Conservation (phyloP, 176 grass and related monocot species). For the Otatea glauca region DNA sequence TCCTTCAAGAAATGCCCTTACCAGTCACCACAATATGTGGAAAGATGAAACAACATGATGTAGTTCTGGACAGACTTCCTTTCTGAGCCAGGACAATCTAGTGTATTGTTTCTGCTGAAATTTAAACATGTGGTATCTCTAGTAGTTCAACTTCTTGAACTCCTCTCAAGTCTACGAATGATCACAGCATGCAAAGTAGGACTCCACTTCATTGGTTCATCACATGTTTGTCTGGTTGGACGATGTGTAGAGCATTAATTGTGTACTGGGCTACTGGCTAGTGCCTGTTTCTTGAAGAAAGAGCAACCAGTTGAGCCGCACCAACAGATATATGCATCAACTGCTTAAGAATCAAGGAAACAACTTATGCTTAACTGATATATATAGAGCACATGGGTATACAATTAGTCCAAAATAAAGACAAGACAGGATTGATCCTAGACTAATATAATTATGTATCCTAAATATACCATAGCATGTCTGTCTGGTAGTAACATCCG, state of each 20-base stretch:
- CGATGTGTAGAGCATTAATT: not conserved
- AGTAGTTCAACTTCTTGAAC: not conserved
- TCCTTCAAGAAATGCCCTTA: not conserved
- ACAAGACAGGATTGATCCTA: not conserved
- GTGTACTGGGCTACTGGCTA: not conserved
- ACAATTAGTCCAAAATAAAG: not conserved
- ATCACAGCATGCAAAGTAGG: not conserved
- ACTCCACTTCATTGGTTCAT: not conserved
- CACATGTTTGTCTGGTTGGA: not conserved
- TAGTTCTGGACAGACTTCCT: not conserved
- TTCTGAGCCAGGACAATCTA: not conserved
- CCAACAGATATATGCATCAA: not conserved
- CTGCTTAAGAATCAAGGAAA: not conserved
- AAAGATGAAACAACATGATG: slow-evolving; percentile 19
- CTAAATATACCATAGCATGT: not conserved
- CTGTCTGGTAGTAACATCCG: not conserved
- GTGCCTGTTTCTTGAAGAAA: not conserved
- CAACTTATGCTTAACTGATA: not conserved
- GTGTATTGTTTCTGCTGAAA: not conserved
- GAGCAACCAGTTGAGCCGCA: not conserved
- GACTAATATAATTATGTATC: not conserved
- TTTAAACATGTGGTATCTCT: not conserved
- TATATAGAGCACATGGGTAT: not conserved
- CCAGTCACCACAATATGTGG: not conserved
- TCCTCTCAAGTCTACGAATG: not conserved